Percentiles rank a stretch among this genome's conserved stretches.
phyloP scores from a whole-genome alignment of 441 rosid genomes.

The Croton setiger region DNA sequence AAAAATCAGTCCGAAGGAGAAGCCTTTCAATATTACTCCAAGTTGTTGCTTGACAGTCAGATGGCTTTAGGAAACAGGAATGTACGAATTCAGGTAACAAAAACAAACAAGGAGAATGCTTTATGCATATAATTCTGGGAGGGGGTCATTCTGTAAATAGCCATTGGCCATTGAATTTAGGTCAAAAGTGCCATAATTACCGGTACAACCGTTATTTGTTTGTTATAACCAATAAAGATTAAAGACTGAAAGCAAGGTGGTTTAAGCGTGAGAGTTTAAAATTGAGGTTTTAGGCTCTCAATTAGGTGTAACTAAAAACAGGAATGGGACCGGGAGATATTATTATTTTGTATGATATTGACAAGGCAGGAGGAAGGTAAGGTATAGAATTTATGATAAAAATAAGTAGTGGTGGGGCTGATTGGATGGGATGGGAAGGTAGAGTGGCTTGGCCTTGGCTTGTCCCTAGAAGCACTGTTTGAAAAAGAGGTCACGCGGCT shows the following conservation, averaged over 20 bases:
- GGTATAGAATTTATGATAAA: constrained; percentile 3
- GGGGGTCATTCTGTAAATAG: background rate
- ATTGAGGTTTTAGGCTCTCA: background rate
- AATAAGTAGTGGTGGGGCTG: background rate
- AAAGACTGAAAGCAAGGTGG: background rate
- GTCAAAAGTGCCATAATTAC: background rate
- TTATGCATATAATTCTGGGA: background rate
- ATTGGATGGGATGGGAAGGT: background rate
- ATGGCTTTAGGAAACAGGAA: background rate
- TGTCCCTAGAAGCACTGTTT: background rate
- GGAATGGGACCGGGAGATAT: background rate
- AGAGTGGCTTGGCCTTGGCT: background rate
- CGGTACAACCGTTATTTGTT: too few relatives aligned
- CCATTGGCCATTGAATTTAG: background rate
- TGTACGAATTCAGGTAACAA: background rate
- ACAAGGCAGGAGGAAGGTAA: background rate
- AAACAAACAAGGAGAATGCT: background rate
- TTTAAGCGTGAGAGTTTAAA: background rate
- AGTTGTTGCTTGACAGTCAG: background rate
- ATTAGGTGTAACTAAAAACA: background rate
- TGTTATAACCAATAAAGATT: background rate
- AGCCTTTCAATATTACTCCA: background rate
- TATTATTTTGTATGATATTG: background rate
- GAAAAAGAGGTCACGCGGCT: background rate
- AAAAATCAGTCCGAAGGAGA: background rate